phyloP scores from a whole-genome alignment of 306 rosid genomes.

The Begonia fuchsioides region DNA sequence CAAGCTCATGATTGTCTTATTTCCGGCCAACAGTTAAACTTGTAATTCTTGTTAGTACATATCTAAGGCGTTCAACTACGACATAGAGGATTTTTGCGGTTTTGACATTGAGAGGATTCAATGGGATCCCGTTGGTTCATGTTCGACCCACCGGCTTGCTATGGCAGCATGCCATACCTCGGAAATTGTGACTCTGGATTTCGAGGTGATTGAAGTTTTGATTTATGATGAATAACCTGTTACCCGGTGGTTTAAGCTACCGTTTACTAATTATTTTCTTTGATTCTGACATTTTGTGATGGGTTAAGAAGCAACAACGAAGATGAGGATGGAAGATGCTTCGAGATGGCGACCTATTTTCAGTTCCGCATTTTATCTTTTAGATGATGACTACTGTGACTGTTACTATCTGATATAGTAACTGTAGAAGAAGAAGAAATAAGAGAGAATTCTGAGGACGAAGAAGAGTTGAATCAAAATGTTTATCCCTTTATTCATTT shows the following conservation, averaged over 20 bases:
- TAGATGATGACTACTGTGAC: slow-evolving; percentile 74
- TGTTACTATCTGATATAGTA: too few species aligned
- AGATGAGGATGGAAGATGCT: slow-evolving; percentile 60
- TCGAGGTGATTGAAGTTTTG: slow-evolving; percentile 32
- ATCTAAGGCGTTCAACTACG: neutral
- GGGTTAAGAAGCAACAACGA: slow-evolving; percentile 33
- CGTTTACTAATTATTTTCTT: neutral
- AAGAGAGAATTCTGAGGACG: too few species aligned
- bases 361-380: slow-evolving; percentile 69
- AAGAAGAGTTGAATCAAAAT: too few species aligned
- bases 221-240: neutral
- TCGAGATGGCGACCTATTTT: slow-evolving; percentile 68
- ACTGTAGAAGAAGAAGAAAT: too few species aligned
- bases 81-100: neutral
- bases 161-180: slow-evolving; percentile 62
- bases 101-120: neutral
- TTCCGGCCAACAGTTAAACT: slow-evolving; percentile 2
- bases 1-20: slow-evolving; percentile 18
- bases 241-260: too few species aligned
- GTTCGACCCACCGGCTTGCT: slow-evolving; percentile 40
- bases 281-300: neutral
- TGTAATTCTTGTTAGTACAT: neutral
- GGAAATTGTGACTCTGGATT: slow-evolving; percentile 47
- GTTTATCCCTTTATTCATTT: too few species aligned
- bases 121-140: slow-evolving; percentile 66